Base-by-base conservation (phyloP, 1,284 basidiomycete genomes). In the Hypsizygus ulmarius region DNA sequence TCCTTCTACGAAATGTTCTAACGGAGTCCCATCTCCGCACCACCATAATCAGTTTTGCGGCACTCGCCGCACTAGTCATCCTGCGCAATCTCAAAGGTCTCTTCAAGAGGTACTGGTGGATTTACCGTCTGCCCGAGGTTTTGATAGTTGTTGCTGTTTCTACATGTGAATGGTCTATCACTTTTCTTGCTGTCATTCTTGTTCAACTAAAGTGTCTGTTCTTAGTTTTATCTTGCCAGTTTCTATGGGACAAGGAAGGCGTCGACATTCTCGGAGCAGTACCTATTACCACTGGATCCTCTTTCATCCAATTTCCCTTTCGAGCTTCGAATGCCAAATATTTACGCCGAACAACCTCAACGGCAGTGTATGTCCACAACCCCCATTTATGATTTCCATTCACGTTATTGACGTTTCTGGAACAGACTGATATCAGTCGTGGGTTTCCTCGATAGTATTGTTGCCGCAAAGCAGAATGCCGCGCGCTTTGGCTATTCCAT, bases 51-150 rank as follows among this genome's bases (percentile, higher is more conserved):
- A 88, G 87, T 59, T 82, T 90, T 52, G 74, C 77, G 6, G 77
- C 83, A 1, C 68, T 95, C 3, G 65, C 72, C 4, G 66, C 81
- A 14, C 75, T 97, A 18, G 73, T 97, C n/a, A 56, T 74, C 9
- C 62, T 85, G 46, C 73, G 84, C 34, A 60, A 62, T 32, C 58
- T 83, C 61, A 88, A 86, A 56, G 66, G 67, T 10, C 63, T 60
- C 11, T 79, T 82, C 64, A 75, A 73, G 60, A 72, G 69, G 60
- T 71, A 77, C 55, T 75, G 76, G 75, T 75, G 82, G 73, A 81
- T 93, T 33, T 82, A 87, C 57, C 86, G 85, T 14, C 59, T 97
- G 12, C 93, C 94, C 0, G 94, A 97, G 64, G 92, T 97, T 6
- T 58, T 77, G 10, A 60, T 78, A 9, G 72, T 77, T 14, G 93